Base-by-base conservation (phyloP, 2,329 filamentous ascomycete genomes). In the Xylariaceae sp. region DNA sequence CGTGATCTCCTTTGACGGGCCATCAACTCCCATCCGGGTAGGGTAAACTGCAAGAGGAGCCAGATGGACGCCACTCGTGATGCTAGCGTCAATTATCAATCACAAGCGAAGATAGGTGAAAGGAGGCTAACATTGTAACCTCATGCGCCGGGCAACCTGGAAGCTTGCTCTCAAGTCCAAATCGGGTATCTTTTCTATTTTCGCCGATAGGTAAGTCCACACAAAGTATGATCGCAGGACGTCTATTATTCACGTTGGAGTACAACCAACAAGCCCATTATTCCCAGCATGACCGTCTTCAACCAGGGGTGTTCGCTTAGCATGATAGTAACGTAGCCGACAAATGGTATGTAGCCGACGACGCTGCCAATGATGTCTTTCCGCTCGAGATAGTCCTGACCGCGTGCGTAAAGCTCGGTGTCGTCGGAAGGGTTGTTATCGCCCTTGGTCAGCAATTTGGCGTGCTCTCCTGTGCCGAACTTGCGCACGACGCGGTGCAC, bases 401-500 rank as follows among this genome's bases (percentile, higher is more conserved):
- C 89, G 40, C 78, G 77, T 2, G 94, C 91, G 70, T 96, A 96
- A 6, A 77, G 80, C 69, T 96, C 91, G 12, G 90, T 95, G 70
- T 99, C 94, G 71, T 97, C 92, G 42, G 89, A 88, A 6, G 84
- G 73, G 70, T 99, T 99, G 78, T 97, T 99, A 74, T 99, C 94
- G 62, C 94, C 94, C 74, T 99, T 99, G 35, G 94, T 99, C 54
- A 99, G 81, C 26, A 99, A 82, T 68, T 89, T 77, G n/a, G 83
- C 81, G 49, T 77, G 71, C 55, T 67, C 81, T 76, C 83, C 83
- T 32, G 66, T 65, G 27, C 84, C 83, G 68, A 85, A 86, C 68
- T 84, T 85, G 73, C 91, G 83, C 52, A 97, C 87, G 7, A 97
- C 81, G 49, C 94, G 80, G 75, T 99, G 94, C 62, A 99, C 94